Conservation (phyloP, 495 filamentous ascomycete genomes). For the Aspergillus nanangensis region DNA sequence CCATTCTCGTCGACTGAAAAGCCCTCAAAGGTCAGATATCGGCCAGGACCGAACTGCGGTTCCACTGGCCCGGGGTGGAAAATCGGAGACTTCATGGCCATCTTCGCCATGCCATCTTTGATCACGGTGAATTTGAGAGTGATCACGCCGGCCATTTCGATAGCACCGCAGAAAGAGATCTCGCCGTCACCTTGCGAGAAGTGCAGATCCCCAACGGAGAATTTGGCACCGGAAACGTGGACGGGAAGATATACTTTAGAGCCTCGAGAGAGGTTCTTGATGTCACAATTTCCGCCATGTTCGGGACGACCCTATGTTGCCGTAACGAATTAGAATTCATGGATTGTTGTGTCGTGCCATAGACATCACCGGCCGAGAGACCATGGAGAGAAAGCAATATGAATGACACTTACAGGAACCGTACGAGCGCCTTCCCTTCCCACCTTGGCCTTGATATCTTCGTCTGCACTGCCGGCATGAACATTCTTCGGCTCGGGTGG, state of each 20-base stretch:
- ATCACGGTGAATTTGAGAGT: slow-evolving; percentile 88
- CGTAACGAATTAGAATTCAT: too few species aligned
- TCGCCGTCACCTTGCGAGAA: slow-evolving; percentile 91
- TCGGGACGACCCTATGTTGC: slow-evolving; percentile 50
- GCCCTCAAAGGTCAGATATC: slow-evolving; percentile 89
- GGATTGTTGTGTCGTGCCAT: too few species aligned
- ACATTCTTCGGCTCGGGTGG: slow-evolving; percentile 67
- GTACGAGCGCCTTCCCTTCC: slow-evolving; percentile 85
- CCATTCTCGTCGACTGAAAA: slow-evolving; percentile 90
- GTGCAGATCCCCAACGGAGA: slow-evolving; percentile 88
- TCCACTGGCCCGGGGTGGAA: slow-evolving; percentile 90
- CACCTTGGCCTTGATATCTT: slow-evolving; percentile 64
- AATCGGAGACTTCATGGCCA: slow-evolving; percentile 82
- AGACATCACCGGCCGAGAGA: too few species aligned
- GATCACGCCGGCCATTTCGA: slow-evolving; percentile 93
- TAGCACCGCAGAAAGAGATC: slow-evolving; percentile 93
- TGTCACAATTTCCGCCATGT: slow-evolving; percentile 71
- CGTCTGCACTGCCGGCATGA: slow-evolving; percentile 65
- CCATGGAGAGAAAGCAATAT: not conserved
- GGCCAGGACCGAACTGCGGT: slow-evolving; percentile 81
- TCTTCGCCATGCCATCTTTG: slow-evolving; percentile 71
- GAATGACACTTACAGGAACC: slow-evolving; percentile 56
- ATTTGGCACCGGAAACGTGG: slow-evolving; percentile 81
- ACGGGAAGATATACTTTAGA: slow-evolving; percentile 89
- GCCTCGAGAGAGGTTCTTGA: slow-evolving; percentile 85